Percentiles rank a stretch among this genome's conserved stretches.
These are phyloP conservation scores for Pontederia crassipes DNA, from an alignment of 176 grass and related monocot species.

Conservation along the genomic window DNA sequence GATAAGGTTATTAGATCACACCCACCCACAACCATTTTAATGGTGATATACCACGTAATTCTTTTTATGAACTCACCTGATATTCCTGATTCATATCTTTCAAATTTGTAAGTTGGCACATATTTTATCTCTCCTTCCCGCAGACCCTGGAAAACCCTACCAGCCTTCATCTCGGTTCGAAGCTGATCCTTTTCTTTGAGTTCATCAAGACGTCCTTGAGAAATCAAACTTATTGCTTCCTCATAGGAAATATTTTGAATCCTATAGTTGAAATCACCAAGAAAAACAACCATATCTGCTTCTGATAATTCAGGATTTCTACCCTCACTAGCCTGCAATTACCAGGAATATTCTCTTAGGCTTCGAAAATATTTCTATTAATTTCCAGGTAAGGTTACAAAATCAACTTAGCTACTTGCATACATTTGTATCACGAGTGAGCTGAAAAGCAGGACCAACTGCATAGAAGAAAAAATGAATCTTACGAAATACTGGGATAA, in stretches of 20 bases:
- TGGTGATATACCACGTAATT: too few relatives aligned
- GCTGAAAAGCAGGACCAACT: constrained; percentile 44
- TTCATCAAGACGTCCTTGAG: constrained; percentile 42
- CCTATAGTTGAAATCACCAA: constrained; percentile 96
- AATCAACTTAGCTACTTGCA: constrained; percentile 23
- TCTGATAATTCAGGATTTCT: constrained; percentile 63
- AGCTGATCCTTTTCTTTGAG: constrained; percentile 80
- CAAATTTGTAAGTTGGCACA: constrained; percentile 92
- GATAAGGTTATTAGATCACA: background rate
- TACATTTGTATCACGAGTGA: constrained; percentile 67
- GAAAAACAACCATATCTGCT: constrained; percentile 76
- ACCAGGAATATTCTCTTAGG: constrained; percentile 24
- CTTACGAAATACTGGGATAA: constrained; percentile 10
- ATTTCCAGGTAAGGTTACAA: constrained; percentile 18
- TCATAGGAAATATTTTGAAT: constrained; percentile 68
- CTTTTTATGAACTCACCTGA: constrained; percentile 36
- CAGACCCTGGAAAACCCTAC: constrained; percentile 89
- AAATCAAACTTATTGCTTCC: constrained; percentile 58
- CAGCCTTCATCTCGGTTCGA: constrained; percentile 61
- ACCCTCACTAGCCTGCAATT: constrained; percentile 32
- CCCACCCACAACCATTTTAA: background rate
- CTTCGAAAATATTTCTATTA: background rate
- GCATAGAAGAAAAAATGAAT: constrained; percentile 24
- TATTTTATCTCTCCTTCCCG: constrained; percentile 70
- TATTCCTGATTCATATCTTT: constrained; percentile 51